A percentile compares a stretch with the other conserved stretches of the same genome.
Conservation (phyloP, 768 basidiomycete genomes). For the Suillus paluster region DNA sequence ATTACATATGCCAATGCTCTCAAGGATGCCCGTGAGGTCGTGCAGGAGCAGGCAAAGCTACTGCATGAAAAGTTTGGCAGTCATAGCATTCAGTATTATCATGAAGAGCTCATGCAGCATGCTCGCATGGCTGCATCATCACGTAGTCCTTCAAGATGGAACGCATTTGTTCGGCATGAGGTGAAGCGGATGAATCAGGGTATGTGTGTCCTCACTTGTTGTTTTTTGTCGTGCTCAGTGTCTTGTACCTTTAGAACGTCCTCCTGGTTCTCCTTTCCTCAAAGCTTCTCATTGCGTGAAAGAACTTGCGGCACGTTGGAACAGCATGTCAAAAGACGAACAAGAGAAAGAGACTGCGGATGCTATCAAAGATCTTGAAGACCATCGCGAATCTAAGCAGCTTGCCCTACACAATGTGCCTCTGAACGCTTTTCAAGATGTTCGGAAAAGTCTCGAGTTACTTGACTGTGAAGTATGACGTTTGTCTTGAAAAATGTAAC, state of each 20-base stretch:
- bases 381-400: background rate
- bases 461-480: too few species aligned
- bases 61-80: background rate
- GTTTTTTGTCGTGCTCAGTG: background rate
- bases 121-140: too few species aligned
- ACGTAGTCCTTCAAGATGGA: too few species aligned
- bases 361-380: background rate
- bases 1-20: background rate
- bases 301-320: background rate
- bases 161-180: too few species aligned
- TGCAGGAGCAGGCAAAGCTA: background rate
- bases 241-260: background rate
- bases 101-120: background rate
- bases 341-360: background rate
- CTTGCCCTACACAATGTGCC: background rate
- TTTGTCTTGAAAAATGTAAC: too few species aligned
- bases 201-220: background rate
- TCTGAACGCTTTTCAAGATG: background rate
- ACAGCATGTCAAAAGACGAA: background rate
- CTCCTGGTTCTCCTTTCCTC: background rate
- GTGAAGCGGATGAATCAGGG: background rate
- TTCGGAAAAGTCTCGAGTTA: too few species aligned
- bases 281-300: background rate
- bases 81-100: conserved; percentile 3
- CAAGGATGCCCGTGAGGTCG: background rate